Conservation (phyloP, 2,329 filamentous ascomycete species). For the Stemphylium beticola region DNA sequence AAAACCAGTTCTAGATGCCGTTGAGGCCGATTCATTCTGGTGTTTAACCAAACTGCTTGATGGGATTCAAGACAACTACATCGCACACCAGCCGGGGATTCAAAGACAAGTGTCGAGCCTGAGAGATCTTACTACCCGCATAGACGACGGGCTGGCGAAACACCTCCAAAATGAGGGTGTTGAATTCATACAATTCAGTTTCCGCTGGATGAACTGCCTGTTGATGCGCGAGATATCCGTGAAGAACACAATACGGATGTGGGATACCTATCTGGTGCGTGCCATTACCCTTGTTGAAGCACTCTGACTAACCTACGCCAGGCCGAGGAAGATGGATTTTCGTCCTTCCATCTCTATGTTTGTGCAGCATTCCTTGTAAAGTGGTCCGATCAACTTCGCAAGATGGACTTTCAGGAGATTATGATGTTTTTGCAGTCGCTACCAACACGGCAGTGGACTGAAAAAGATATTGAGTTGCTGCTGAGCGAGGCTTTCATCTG, state of each 20-base stretch:
- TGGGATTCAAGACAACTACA: conserved; percentile 98
- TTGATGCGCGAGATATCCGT: conserved; percentile 98
- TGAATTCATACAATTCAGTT: conserved; percentile 99
- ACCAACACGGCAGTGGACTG: conserved; percentile 92
- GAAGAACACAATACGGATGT: conserved; percentile 97
- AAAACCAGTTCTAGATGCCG: conserved; percentile 87
- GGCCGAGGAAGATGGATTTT: conserved; percentile 98
- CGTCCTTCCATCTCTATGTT: conserved; percentile 96
- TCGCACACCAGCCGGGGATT: conserved; percentile 95
- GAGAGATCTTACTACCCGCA: conserved; percentile 87
- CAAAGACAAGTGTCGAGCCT: conserved; percentile 90
- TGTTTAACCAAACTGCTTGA: conserved; percentile 97
- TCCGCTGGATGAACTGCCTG: conserved; percentile 99
- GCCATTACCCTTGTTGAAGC: background rate
- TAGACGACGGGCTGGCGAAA: conserved; percentile 81
- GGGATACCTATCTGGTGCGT: conserved; percentile 96
- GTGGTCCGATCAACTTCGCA: conserved; percentile 92
- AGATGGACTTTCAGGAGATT: conserved; percentile 98
- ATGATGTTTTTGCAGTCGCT: conserved; percentile 99
- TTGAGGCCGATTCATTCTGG: conserved; percentile 98
- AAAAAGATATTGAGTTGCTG: conserved; percentile 96
- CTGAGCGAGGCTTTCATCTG: conserved; percentile 98
- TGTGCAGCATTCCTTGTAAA: conserved; percentile 98
- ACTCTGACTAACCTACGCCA: conserved; percentile 49
- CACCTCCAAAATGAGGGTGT: conserved; percentile 91